These are phyloP conservation scores for Jasminum sambac DNA, from an alignment of 257 asterid genomes.

Conservation along the genomic window DNA sequence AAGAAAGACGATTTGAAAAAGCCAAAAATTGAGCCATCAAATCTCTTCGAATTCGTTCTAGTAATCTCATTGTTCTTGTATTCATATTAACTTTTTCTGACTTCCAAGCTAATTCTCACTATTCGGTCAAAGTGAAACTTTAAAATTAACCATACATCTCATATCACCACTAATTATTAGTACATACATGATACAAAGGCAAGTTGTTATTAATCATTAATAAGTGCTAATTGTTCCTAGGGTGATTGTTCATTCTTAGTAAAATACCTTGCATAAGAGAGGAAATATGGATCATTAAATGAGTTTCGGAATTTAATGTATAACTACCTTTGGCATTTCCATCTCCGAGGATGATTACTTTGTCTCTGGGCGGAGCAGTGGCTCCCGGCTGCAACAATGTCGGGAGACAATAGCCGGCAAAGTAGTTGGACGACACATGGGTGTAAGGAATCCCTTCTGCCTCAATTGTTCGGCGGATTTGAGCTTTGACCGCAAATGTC, in stretches of 20 bases:
- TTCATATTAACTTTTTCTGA: no score
- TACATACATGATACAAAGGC: no score
- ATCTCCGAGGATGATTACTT: constrained; percentile 59
- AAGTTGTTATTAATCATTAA: no score
- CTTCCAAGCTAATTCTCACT: no score
- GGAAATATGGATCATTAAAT: neutral
- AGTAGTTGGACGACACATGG: constrained; percentile 40
- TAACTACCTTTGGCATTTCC: constrained; percentile 69
- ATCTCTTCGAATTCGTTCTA: neutral
- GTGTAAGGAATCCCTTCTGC: constrained; percentile 66
- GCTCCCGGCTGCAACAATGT: constrained; percentile 48
- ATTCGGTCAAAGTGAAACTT: no score
- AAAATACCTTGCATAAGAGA: neutral
- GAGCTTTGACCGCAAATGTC: constrained; percentile 35
- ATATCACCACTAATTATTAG: no score
- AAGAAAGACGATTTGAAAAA: neutral
- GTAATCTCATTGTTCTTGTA: neutral
- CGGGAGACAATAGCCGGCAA: constrained; percentile 60
- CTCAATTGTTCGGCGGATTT: constrained; percentile 55
- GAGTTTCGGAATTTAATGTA: neutral
- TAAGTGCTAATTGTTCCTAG: no score
- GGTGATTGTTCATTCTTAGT: neutral
- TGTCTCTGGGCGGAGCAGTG: constrained; percentile 59
- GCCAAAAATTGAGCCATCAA: neutral
- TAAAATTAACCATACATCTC: no score